Percentiles rank a stretch among this genome's conserved stretches.
phyloP scores from a whole-genome alignment of 805 yeast genomes.

The Cyberlindnera saturnus region DNA sequence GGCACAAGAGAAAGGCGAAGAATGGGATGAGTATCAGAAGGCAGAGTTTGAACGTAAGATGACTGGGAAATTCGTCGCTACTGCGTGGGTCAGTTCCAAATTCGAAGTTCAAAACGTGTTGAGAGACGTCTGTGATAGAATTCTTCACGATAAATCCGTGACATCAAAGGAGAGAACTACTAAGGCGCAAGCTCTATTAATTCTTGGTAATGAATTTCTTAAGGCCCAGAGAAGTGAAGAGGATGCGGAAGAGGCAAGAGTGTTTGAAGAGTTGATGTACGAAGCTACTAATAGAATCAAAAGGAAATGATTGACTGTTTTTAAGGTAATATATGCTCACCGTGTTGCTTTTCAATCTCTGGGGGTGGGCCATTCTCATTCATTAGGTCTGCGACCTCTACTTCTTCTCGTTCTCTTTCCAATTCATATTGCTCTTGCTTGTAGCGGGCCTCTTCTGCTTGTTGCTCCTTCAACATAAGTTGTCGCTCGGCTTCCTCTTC shows the following conservation, averaged over 20 bases:
- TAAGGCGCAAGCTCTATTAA: constrained; percentile 74
- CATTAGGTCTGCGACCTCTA: constrained; percentile 42
- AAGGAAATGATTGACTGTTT: background rate
- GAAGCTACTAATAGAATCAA: constrained; percentile 31
- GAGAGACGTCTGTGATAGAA: constrained; percentile 75
- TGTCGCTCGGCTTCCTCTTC: background rate
- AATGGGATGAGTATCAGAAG: constrained; percentile 49
- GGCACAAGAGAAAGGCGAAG: constrained; percentile 54
- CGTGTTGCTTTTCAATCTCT: constrained; percentile 10
- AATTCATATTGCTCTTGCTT: constrained; percentile 10
- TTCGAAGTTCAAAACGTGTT: constrained; percentile 78
- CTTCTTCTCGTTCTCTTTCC: constrained; percentile 6
- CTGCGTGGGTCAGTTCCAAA: constrained; percentile 93
- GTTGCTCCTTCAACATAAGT: background rate
- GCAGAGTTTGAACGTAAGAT: constrained; percentile 77
- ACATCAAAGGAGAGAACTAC: constrained; percentile 53
- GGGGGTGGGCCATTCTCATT: constrained; percentile 42
- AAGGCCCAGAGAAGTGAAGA: constrained; percentile 77
- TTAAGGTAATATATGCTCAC: constrained; percentile 3
- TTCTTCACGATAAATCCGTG: constrained; percentile 64
- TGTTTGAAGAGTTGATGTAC: constrained; percentile 89
- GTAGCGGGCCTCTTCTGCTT: constrained; percentile 7
- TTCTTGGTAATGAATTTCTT: constrained; percentile 66
- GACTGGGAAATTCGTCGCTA: constrained; percentile 85
- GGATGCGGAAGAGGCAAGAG: constrained; percentile 75